Evolutionary conservation across 441 rosid species (phyloP), one percentile per base, ranked within the genome.

Genomic region (Melastoma candidum): DNA sequence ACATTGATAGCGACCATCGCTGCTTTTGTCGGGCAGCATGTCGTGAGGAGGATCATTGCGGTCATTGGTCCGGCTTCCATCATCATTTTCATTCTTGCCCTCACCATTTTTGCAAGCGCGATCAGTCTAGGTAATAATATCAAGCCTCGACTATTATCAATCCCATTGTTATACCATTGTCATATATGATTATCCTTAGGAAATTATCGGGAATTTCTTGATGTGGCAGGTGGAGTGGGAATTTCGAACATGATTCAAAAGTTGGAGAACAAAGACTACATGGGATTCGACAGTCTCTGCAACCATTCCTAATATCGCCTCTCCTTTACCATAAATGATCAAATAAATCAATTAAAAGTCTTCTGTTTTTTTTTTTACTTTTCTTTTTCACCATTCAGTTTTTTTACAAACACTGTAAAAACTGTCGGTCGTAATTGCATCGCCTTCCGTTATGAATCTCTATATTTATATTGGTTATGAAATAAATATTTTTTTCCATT

Each of bases 251-350:
- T 77, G 76, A 67, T 77, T 2, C 62, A 68, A 56, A 77, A 77
- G 63, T 49, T 77, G 61, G 68, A 44, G 54, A 71, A 71, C 39
- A 48, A 47, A 47, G 81, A 73, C 53, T 77, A 77, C 12, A 77
- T 77, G 81, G 78, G 81, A 17, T 77, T 77, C 12, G 69, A 77
- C 51, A 66, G 73, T 63, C 70, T 77, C 44, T 77, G 81, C 55
- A 36, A 58, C 46, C 64, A 57, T 6, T 57, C 74, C 32, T 71
- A 39, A 65, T 27, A 29, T 7, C 36, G 5, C 7, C 36, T 7
- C 36, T 7, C 36, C 36, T 29, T 29, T 29, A 29, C 3, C 7
- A 29, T 29, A 29, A 3, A 29, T 29, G 7, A 3, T 29, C 36
- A 17, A 29, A 3, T 29, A 29, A 29, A 29, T 29, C 3, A 29